These are phyloP conservation scores for Cornus controversa DNA, from an alignment of 148 eudicot genomes.

Conservation along the genomic window DNA sequence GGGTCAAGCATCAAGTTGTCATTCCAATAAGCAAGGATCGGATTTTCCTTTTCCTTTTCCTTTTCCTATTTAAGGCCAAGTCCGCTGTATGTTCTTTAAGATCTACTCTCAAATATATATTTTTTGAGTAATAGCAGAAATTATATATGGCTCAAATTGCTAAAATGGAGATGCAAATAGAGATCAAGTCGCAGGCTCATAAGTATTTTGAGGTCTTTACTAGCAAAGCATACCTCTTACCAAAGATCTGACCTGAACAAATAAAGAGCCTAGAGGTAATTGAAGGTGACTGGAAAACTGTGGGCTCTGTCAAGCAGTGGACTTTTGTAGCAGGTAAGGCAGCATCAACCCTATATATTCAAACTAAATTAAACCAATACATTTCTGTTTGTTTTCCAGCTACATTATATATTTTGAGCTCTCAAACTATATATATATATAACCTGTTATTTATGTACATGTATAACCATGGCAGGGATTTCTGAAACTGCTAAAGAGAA, in stretches of 20 bases:
- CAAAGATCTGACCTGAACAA: background rate
- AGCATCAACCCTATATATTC: background rate
- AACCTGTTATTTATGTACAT: too few species aligned
- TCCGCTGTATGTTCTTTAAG: background rate
- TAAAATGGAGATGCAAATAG: background rate
- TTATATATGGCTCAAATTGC: constrained; percentile 2
- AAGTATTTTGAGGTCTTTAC: background rate
- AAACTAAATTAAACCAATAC: too few species aligned
- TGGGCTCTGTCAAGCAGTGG: background rate
- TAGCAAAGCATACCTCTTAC: background rate
- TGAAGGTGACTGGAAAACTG: background rate
- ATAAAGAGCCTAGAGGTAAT: background rate
- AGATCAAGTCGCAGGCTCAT: background rate
- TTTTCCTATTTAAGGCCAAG: background rate
- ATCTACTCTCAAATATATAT: background rate
- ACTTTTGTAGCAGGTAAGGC: background rate
- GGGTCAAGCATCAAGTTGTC: too few species aligned
- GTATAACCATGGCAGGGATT: background rate
- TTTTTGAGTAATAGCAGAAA: background rate
- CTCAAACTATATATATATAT: too few species aligned
- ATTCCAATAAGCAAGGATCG: background rate
- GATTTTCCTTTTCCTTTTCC: background rate
- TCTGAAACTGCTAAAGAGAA: constrained; percentile 5
- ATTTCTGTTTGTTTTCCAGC: too few species aligned
- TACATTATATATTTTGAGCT: background rate